Base-by-base conservation (phyloP, 2,329 filamentous ascomycete genomes). In the Ophioceras dolichostomum region DNA sequence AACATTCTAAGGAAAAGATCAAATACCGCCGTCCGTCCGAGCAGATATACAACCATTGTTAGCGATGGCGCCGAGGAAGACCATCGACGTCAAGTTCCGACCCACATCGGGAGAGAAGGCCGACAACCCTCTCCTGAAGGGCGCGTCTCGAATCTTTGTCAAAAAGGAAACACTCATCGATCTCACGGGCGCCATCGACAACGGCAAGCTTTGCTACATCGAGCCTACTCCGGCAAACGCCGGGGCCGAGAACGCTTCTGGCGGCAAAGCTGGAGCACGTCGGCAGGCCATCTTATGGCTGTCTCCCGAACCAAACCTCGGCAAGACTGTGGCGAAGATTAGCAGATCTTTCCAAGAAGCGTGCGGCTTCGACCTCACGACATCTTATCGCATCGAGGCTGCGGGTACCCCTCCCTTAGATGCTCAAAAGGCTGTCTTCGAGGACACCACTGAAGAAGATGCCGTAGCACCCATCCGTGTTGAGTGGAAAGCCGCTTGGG, bases 311-410 rank as follows among this genome's bases (percentile, higher is more conserved):
- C 38, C 27, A 2, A 37, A 33, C 18, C 38, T 40, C 33, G 49
- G 43, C 14, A 41, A 52, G n/a, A 46, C 48, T 19, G 49, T 51
- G 10, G 53, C 47, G 28, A 41, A 88, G 64, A 74, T 84, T 62
- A 79, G 83, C 17, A 79, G 83, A 43, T 67, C 75, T 5, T 74
- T 93, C 38, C 79, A 83, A 43, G 79, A 83, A 26, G 70, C 75
- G 6, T 82, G 82, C 46, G 75, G 74, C 1, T 71, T 94, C 47
- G 79, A 80, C 42, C 64, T 91, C 4, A 77, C 76, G 13, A 82
- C 87, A 34, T 70, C 76, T 36, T 61, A 71, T 24, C 58, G 58
- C 24, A 64, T 93, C 34, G 66, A 68, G 7, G 62, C 68, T 2
- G 65, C 70, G 9, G 65, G 66, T 7, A 60, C 58, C 2, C 47